Evolutionary conservation across 2,329 filamentous ascomycete species (phyloP), one percentile per base, ranked within the genome.

Genomic region (Arachnomyces sp.): DNA sequence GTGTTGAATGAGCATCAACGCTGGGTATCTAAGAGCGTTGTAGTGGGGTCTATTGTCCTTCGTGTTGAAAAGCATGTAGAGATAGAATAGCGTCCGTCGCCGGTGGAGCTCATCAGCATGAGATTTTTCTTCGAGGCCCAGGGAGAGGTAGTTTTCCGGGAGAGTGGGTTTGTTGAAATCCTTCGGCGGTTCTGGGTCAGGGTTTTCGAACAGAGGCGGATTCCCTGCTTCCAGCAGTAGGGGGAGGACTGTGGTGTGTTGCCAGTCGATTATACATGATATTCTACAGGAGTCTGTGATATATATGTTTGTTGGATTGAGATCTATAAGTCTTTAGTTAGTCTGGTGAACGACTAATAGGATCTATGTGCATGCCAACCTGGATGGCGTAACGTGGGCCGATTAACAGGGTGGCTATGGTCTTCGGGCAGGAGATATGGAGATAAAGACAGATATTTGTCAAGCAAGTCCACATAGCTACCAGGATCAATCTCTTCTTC

Each of bases 191-290:
- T 46, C 34, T 4, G 44, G 28, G 21, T 56, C 52, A 11, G 52
- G 52, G 18, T 53, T 56, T 28, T 56, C 44, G 39, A 56, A 52
- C 30, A 46, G 8, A 5, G 34, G 43, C 1, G 51, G 52, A 28
- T 51, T 42, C 0, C 52, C 52, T 12, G 50, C 48, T 13, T 40
- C 44, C 8, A 55, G 45, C 4, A 51, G 25, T 11, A 47, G 32
- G 6, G 52, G 50, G 3, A 38, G 39, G 25, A 53, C 33, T 5
- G 36, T 36, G 6, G 51, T 50, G 39, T 57, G 49, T 31, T 57
- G 54, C 55, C 52, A 56, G 34, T 52, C 51, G 32, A 54, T 51
- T 7, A 55, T 48, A 16, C 34, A 52, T 25, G 47, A 46, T 17
- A 53, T 16, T 14, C 44, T 43, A 31, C 44, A 44, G 12, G 47